Evolutionary conservation across 352 stramenopile species (phyloP), one percentile per base, ranked within the genome.

Genomic region (Globisporangium heterothallicum): DNA sequence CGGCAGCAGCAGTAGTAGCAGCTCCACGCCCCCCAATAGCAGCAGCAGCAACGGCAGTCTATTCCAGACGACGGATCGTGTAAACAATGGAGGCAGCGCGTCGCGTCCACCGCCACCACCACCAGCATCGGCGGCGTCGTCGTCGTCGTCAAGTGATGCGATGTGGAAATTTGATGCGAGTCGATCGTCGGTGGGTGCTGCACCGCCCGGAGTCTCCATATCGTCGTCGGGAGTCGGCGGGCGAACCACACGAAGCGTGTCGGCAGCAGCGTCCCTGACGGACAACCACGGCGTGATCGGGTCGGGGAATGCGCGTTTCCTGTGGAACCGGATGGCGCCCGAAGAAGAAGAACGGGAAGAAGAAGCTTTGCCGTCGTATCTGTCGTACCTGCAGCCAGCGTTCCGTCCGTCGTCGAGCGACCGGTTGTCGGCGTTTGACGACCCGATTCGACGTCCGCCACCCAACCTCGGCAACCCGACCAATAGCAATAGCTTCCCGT

Each of bases 331-430:
- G 50, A 72, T 79, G 69, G 76, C 69, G 41, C 67, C 71, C 0
- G 73, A 76, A 27, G 78, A 88, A 53, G 78, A 88, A 49, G 78
- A 88, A 49, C 68, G 74, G 29, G 74, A 86, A 42, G 78, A 88
- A 52, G 78, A 88, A 51, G 78, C 78, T 18, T 55, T 88, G 19
- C 78, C 78, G 1, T 82, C 78, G 26, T 88, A 88, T 42, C 53
- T 88, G 24, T 86, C 78, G 34, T 88, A 88, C 47, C 57, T 84
- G 24, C 68, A 81, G 42, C 67, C 73, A 8, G 51, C 70, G 49
- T 84, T 83, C 58, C 63, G 60, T 50, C 45, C 63, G 29, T 56
- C 65, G 3, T 6, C 19, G 21, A 29, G 19, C 16, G 35, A 29
- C 45, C 6, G 32, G 14, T 24, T 49, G 4, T 7, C 40, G n/a